Percentiles rank a stretch among this genome's conserved stretches.
phyloP scores from a whole-genome alignment of 2,329 filamentous ascomycete species.

The Cladosporium sp. region DNA sequence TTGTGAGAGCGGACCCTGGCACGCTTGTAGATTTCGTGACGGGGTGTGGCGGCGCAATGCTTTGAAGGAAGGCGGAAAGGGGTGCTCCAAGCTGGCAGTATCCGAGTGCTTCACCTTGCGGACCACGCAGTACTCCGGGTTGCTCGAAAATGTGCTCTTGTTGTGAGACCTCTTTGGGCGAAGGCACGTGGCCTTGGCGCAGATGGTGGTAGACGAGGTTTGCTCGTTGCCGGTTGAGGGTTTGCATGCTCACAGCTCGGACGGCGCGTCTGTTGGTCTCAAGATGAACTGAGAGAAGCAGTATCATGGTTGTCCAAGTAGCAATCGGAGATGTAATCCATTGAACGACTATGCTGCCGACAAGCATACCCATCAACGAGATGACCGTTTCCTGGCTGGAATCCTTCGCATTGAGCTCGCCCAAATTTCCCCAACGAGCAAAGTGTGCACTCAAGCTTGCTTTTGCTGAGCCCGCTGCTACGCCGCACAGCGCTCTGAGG shows the following conservation, averaged over 20 bases:
- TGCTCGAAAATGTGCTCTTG: slow-evolving; percentile 57
- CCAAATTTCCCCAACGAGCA: slow-evolving; percentile 78
- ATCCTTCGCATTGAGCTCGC: slow-evolving; percentile 92
- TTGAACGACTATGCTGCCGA: slow-evolving; percentile 76
- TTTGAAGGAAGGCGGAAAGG: slow-evolving; percentile 23
- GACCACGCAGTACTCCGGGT: slow-evolving; percentile 63
- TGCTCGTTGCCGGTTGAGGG: slow-evolving; percentile 80
- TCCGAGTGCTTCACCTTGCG: slow-evolving; percentile 44
- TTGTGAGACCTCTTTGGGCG: slow-evolving; percentile 61
- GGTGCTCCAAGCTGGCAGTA: slow-evolving; percentile 50
- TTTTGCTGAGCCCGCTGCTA: slow-evolving; percentile 85
- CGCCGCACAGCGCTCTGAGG: slow-evolving; percentile 71
- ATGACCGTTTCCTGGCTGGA: slow-evolving; percentile 94
- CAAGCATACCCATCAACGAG: slow-evolving; percentile 81
- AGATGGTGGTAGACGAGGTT: slow-evolving; percentile 67
- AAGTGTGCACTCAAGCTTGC: slow-evolving; percentile 91
- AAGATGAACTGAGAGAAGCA: slow-evolving; percentile 72
- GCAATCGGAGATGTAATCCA: slow-evolving; percentile 64
- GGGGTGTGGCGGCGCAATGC: slow-evolving; percentile 22
- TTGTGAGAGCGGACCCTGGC: slow-evolving; percentile 33
- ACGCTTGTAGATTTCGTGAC: slow-evolving; percentile 24
- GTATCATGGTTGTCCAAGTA: slow-evolving; percentile 70
- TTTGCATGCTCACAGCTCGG: slow-evolving; percentile 74
- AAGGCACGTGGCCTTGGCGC: slow-evolving; percentile 46
- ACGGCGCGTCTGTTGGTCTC: slow-evolving; percentile 85